Percentiles rank a stretch among this genome's conserved stretches.
Conservation (phyloP, 2,329 filamentous ascomycete genomes). For the Stagonosporopsis cucurbitacearum region DNA sequence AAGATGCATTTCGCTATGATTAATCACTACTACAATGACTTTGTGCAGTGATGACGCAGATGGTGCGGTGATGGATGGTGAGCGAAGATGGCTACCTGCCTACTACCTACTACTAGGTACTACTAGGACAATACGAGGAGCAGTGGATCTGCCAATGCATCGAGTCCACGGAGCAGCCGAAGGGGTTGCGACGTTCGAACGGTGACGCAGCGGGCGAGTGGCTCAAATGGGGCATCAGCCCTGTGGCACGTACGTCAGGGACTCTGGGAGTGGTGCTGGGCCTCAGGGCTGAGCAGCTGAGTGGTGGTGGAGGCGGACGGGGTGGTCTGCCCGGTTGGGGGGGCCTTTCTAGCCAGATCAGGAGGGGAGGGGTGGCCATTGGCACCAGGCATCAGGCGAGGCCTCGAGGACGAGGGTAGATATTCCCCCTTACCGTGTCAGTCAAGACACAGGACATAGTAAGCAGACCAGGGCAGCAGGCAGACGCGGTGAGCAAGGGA, state of each 20-base stretch:
- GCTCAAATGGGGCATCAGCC: constrained; percentile 16
- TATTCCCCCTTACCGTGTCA: no score
- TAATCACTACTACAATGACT: no score
- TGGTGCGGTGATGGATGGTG: constrained; percentile 7
- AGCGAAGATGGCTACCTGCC: no score
- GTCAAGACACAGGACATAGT: no score
- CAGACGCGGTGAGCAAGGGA: constrained; percentile 21
- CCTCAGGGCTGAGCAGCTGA: constrained; percentile 4
- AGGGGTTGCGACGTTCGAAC: constrained; percentile 1
- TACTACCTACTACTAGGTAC: no score
- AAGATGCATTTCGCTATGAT: no score
- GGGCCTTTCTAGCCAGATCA: background rate
- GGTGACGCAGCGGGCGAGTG: constrained; percentile 4
- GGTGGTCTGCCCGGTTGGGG: constrained; percentile 25
- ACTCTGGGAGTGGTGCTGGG: background rate
- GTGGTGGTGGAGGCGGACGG: constrained; percentile 11
- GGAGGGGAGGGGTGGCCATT: no score
- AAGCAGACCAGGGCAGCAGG: no score
- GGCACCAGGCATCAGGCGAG: constrained; percentile 5
- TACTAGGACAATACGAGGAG: constrained; percentile 16
- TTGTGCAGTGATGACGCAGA: background rate
- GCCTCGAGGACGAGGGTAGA: constrained; percentile 21
- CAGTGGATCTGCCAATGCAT: constrained; percentile 4
- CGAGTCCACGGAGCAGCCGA: constrained; percentile 2
- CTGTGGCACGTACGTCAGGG: constrained; percentile 14